A percentile compares a stretch with the other conserved stretches of the same genome.
These are phyloP conservation scores for Monilinia vaccinii-corymbosi DNA, from an alignment of 2,329 filamentous ascomycete species.

Conservation along the genomic window DNA sequence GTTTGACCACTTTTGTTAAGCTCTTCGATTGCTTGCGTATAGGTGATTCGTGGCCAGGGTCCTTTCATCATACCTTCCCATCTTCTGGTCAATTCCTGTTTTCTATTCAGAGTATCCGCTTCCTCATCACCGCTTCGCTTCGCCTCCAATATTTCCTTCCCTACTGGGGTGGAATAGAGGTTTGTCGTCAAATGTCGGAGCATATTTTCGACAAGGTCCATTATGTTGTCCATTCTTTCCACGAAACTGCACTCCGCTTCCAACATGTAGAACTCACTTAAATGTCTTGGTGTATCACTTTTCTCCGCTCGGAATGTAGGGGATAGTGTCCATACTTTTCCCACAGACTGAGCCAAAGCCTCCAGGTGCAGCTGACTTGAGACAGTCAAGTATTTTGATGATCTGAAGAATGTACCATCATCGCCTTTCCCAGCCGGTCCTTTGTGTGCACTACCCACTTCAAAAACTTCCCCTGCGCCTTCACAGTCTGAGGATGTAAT, in stretches of 20 bases:
- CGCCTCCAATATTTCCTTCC: constrained; percentile 39
- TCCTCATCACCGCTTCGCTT: constrained; percentile 9
- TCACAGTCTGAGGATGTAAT: constrained; percentile 97
- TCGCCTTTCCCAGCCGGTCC: constrained; percentile 25
- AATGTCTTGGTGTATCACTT: constrained; percentile 85
- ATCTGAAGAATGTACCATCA: constrained; percentile 62
- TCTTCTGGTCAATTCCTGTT: constrained; percentile 48
- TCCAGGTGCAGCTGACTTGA: constrained; percentile 93
- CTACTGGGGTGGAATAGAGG: constrained; percentile 35
- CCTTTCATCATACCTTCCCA: constrained; percentile 59
- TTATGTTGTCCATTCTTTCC: constrained; percentile 59
- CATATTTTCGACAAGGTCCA: constrained; percentile 73
- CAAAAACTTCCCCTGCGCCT: constrained; percentile 90
- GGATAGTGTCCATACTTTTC: constrained; percentile 87
- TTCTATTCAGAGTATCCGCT: background rate
- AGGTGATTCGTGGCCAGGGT: constrained; percentile 74
- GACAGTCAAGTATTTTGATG: constrained; percentile 90
- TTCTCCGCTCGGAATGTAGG: constrained; percentile 90
- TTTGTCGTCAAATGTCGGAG: constrained; percentile 48
- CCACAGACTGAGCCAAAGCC: constrained; percentile 77
- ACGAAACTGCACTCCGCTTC: constrained; percentile 84
- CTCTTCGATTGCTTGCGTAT: constrained; percentile 63
- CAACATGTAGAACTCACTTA: constrained; percentile 98
- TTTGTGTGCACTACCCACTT: constrained; percentile 37
- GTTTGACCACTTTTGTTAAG: constrained; percentile 49